Percentiles rank a stretch among this genome's conserved stretches.
Conservation (phyloP, 306 rosid genomes). For the Sesbania bispinosa region DNA sequence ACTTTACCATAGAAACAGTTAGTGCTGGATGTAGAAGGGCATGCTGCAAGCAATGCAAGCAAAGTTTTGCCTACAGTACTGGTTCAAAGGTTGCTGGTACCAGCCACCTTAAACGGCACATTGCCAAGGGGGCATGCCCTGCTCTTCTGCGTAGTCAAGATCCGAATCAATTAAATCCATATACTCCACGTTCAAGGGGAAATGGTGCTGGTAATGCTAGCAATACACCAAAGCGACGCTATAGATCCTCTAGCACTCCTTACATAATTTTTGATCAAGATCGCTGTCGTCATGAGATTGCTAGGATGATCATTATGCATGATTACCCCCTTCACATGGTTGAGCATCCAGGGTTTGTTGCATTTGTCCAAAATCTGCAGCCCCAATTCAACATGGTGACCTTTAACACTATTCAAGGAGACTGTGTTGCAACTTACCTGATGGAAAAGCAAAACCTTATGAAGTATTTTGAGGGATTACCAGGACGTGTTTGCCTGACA, state of each 20-base stretch:
- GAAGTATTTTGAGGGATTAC: conserved; percentile 62
- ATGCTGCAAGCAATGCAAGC: conserved; percentile 85
- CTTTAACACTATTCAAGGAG: conserved; percentile 87
- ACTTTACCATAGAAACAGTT: conserved; percentile 83
- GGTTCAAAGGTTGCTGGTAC: conserved; percentile 96
- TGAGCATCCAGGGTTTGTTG: conserved; percentile 84
- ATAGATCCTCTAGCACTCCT: conserved; percentile 59
- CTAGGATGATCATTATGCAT: conserved; percentile 94
- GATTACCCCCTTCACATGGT: conserved; percentile 96
- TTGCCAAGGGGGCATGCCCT: conserved; percentile 88
- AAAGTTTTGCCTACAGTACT: conserved; percentile 90
- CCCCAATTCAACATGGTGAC: conserved; percentile 85
- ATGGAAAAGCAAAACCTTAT: conserved; percentile 61
- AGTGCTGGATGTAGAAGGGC: conserved; percentile 88
- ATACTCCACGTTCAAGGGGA: conserved; percentile 51
- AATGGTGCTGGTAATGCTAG: conserved; percentile 36
- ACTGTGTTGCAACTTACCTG: conserved; percentile 79
- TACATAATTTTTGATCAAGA: conserved; percentile 63
- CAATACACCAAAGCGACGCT: conserved; percentile 70
- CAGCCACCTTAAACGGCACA: conserved; percentile 94
- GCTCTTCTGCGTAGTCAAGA: conserved; percentile 68
- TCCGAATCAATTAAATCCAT: conserved; percentile 51
- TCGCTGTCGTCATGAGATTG: conserved; percentile 80
- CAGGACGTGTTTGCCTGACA: conserved; percentile 85
- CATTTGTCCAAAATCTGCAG: conserved; percentile 83